These are phyloP conservation scores for Favolaschia claudopus DNA, from an alignment of 768 basidiomycete genomes.

Conservation along the genomic window DNA sequence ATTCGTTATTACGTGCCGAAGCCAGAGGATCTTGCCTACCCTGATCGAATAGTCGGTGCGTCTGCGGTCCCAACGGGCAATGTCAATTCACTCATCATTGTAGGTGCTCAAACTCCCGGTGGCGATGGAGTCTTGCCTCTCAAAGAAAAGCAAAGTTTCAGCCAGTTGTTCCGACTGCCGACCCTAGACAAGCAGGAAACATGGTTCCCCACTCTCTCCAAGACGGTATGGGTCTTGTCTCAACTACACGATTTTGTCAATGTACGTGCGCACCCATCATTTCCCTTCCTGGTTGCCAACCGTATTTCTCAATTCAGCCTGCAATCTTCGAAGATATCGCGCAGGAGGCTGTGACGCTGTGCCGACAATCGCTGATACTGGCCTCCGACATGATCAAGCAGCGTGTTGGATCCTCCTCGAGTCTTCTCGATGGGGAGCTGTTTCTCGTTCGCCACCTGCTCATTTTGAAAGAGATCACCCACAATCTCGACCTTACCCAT, in stretches of 20 bases:
- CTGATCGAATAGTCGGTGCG: slow-evolving; percentile 79
- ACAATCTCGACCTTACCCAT: slow-evolving; percentile 71
- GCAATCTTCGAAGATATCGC: slow-evolving; percentile 97
- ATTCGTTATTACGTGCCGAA: slow-evolving; percentile 85
- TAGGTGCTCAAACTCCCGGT: background rate
- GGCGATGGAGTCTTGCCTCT: slow-evolving; percentile 37
- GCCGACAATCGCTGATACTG: slow-evolving; percentile 79
- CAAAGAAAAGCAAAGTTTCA: slow-evolving; percentile 75
- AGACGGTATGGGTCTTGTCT: slow-evolving; percentile 90
- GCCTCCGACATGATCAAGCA: slow-evolving; percentile 72
- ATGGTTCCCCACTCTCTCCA: slow-evolving; percentile 92
- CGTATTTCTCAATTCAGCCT: slow-evolving; percentile 56
- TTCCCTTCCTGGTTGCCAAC: background rate
- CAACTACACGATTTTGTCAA: slow-evolving; percentile 93
- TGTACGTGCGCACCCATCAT: slow-evolving; percentile 49
- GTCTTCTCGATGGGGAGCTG: slow-evolving; percentile 73
- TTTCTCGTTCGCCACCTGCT: slow-evolving; percentile 92
- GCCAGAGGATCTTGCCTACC: slow-evolving; percentile 85
- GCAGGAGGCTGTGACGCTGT: slow-evolving; percentile 87
- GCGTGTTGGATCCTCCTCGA: slow-evolving; percentile 49
- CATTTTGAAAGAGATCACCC: slow-evolving; percentile 89
- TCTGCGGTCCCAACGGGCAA: slow-evolving; percentile 10
- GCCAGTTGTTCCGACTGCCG: slow-evolving; percentile 74
- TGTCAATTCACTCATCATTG: slow-evolving; percentile 6
- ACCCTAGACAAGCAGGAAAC: slow-evolving; percentile 78